Base-by-base conservation (phyloP, 768 basidiomycete species). In the Xerocomus spinulosus region DNA sequence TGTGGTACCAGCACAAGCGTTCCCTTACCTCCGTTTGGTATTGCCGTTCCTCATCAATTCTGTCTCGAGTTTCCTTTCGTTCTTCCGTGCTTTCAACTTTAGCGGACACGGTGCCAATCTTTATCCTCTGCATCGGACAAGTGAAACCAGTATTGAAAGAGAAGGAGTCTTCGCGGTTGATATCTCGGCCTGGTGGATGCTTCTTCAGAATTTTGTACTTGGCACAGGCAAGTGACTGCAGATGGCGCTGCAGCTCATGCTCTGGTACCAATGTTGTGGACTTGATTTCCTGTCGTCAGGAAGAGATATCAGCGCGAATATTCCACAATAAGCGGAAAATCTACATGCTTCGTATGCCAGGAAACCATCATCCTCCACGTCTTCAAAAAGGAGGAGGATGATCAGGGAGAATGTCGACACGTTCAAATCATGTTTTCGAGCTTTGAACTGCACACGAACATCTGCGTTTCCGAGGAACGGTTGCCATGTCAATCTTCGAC, bases 171-270 rank as follows among this genome's bases (percentile, higher is more conserved):
- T 70, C 72, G 0, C 73, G 56, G 43, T 82, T 70, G 32, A 99
- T 78, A 18, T 98, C 94, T 34, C 94, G 80, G 9, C 91, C 81
- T 33, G 87, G 80, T 0, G 95, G 96, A 51, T 86, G 83, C 60
- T 98, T 98, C 68, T 84, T 92, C 54, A 99, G 68, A 24, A 99
- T 74, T 59, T 93, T 93, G 73, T 77, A 92, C 64, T 93, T 98
- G 9, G 88, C 92, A 61, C 95, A 97, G 0, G 96, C 94, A 20
- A 99, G 76, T 0, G 95, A 93, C 62, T 99, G 96, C 3, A 99
- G 77, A 55, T 92, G 87, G n/a, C 96, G 85, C 61, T 86, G 82
- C 2, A 98, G 76, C 48, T 98, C 94, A 0, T 52, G 51, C 17
- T 92, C 83, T 0, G 82, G 79, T 46, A 98, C 87, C 14, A 69